A percentile compares a stretch with the other conserved stretches of the same genome.
Evolutionary conservation across 768 basidiomycete species (phyloP).

Genomic region (Sarcodon aspratus): DNA sequence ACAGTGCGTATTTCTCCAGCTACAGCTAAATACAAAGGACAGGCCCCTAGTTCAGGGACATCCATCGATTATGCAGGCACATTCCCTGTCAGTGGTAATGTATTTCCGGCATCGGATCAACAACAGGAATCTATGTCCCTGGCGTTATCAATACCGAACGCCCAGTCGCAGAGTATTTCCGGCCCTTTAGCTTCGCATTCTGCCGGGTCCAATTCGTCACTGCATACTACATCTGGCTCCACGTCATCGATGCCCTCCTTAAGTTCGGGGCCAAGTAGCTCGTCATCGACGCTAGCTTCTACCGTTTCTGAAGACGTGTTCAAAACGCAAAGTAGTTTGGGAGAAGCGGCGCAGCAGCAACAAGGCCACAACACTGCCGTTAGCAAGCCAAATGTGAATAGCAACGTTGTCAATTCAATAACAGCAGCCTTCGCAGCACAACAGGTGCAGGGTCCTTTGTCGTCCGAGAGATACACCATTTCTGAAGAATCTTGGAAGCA

Average conservation of each 20-base stretch:
- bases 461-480: constrained; percentile 41
- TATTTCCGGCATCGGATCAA: constrained; percentile 11
- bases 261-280: constrained; percentile 19
- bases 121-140: constrained; percentile 30
- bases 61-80: background rate
- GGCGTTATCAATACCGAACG: constrained; percentile 27
- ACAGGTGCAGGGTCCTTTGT: constrained; percentile 28
- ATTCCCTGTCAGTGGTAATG: background rate
- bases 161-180: constrained; percentile 55
- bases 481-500: constrained; percentile 79
- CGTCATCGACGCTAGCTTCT: constrained; percentile 38
- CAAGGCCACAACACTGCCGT: constrained; percentile 11
- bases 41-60: constrained; percentile 5
- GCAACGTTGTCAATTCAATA: constrained; percentile 16
- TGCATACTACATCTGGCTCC: constrained; percentile 28
- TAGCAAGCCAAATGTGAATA: constrained; percentile 4
- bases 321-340: constrained; percentile 12
- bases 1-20: constrained; percentile 86
- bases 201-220: background rate
- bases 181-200: constrained; percentile 46
- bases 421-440: constrained; percentile 27
- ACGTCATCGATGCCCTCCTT: constrained; percentile 21
- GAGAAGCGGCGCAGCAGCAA: no score
- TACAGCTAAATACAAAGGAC: constrained; percentile 73
- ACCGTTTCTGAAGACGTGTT: constrained; percentile 42